Evolutionary conservation across 305 asterid species (phyloP).

Genomic region (Andrographis paniculata): DNA sequence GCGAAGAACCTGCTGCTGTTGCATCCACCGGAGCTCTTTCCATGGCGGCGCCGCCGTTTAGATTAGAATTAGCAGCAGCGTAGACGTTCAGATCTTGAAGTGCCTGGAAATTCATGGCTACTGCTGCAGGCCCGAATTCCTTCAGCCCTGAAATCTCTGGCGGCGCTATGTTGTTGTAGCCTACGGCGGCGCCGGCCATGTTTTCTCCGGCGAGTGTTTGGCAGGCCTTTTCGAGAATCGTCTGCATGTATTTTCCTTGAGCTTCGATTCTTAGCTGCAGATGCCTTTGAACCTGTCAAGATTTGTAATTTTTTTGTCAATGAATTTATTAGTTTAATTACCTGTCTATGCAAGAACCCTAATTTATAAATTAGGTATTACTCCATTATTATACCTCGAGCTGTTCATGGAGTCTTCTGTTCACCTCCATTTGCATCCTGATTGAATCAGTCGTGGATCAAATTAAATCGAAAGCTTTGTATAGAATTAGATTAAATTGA

Average conservation of each 20-base stretch:
- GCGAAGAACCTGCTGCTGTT: no score
- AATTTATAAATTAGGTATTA: neutral
- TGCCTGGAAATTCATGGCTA: conserved; percentile 51
- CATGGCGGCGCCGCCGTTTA: conserved; percentile 31
- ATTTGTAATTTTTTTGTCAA: no score
- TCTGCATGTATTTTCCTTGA: conserved; percentile 97
- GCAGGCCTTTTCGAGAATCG: conserved; percentile 76
- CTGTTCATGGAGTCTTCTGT: conserved; percentile 90
- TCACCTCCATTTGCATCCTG: conserved; percentile 99
- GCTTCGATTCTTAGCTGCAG: conserved; percentile 93
- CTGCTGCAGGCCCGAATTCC: conserved; percentile 27
- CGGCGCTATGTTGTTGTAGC: conserved; percentile 18
- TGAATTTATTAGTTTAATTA: no score
- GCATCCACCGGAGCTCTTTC: conserved; percentile 39
- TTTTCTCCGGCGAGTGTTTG: conserved; percentile 42
- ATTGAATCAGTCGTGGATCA: conserved; percentile 45
- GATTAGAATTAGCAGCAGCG: conserved; percentile 55
- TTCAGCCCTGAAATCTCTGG: conserved; percentile 21
- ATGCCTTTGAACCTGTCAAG: conserved; percentile 96
- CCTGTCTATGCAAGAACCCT: no score
- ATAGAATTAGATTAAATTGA: no score
- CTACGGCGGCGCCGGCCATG: conserved; percentile 21
- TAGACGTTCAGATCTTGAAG: conserved; percentile 86
- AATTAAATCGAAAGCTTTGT: no score
- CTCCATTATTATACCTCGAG: conserved; percentile 31